Evolutionary conservation across 2,329 filamentous ascomycete species (phyloP).

Genomic region (Hymenoscyphus infarciens): DNA sequence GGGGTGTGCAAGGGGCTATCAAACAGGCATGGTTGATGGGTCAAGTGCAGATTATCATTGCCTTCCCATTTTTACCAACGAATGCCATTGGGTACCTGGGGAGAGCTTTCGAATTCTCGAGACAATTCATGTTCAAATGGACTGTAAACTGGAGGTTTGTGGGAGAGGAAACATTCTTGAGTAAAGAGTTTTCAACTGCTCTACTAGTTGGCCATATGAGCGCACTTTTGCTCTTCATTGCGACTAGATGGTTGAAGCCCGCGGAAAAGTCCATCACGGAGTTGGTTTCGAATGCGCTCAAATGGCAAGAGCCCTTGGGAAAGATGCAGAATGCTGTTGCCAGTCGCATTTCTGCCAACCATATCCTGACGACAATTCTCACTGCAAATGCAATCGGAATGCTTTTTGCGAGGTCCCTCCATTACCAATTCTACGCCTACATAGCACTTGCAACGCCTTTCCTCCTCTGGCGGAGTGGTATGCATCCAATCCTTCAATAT

Average conservation of each 20-base stretch:
- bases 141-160: conserved; percentile 98
- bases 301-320: conserved; percentile 35
- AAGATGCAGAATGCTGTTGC: conserved; percentile 46
- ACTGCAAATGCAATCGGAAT: conserved; percentile 63
- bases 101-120: conserved; percentile 84
- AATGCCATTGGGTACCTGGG: conserved; percentile 71
- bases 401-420: conserved; percentile 66
- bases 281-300: conserved; percentile 38
- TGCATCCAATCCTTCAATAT: conserved; percentile 57
- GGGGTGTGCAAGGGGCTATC: conserved; percentile 63
- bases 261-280: conserved; percentile 47
- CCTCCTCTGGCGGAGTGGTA: conserved; percentile 61
- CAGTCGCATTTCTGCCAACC: conserved; percentile 52
- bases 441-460: conserved; percentile 71
- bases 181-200: conserved; percentile 54
- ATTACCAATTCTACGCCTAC: conserved; percentile 75
- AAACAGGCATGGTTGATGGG: conserved; percentile 67
- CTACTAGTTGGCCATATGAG: conserved; percentile 54
- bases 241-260: conserved; percentile 58
- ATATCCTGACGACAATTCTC: conserved; percentile 59
- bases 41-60: conserved; percentile 70
- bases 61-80: conserved; percentile 63
- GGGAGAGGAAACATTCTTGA: conserved; percentile 77
- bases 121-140: conserved; percentile 95
- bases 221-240: conserved; percentile 53